A percentile compares a stretch with the other conserved stretches of the same genome.
phyloP scores from a whole-genome alignment of 148 eudicot genomes.

The Fagopyrum esculentum region DNA sequence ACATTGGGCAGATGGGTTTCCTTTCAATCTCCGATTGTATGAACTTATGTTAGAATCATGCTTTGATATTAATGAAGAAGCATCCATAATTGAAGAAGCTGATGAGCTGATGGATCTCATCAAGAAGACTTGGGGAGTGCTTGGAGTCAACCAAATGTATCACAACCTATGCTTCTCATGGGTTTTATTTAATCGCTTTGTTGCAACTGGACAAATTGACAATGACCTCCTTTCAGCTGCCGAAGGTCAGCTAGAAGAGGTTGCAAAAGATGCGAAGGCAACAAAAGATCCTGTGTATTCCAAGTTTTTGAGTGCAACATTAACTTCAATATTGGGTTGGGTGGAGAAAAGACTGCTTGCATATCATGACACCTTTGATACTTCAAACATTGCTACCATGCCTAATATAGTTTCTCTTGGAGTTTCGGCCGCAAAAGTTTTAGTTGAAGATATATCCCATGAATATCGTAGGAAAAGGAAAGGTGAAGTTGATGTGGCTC shows the following conservation, averaged over 20 bases:
- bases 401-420: constrained; percentile 80
- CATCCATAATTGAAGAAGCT: constrained; percentile 72
- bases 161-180: constrained; percentile 92
- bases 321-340: constrained; percentile 92
- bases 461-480: constrained; percentile 91
- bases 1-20: constrained; percentile 97
- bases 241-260: constrained; percentile 83
- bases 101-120: constrained; percentile 94
- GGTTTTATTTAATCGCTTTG: constrained; percentile 87
- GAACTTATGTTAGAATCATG: constrained; percentile 79
- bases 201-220: constrained; percentile 83
- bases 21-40: constrained; percentile 82
- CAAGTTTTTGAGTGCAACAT: constrained; percentile 68
- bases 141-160: constrained; percentile 79
- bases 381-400: constrained; percentile 74
- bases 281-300: constrained; percentile 79
- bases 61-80: constrained; percentile 71
- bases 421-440: constrained; percentile 72
- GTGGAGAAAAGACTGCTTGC: constrained; percentile 96
- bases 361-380: constrained; percentile 92
- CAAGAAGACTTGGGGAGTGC: constrained; percentile 86
- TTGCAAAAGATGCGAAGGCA: constrained; percentile 87
- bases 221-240: constrained; percentile 79
- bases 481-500: constrained; percentile 90
- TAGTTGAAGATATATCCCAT: constrained; percentile 94